phyloP scores from a whole-genome alignment of 75 land plant species.

The Picea glauca region DNA sequence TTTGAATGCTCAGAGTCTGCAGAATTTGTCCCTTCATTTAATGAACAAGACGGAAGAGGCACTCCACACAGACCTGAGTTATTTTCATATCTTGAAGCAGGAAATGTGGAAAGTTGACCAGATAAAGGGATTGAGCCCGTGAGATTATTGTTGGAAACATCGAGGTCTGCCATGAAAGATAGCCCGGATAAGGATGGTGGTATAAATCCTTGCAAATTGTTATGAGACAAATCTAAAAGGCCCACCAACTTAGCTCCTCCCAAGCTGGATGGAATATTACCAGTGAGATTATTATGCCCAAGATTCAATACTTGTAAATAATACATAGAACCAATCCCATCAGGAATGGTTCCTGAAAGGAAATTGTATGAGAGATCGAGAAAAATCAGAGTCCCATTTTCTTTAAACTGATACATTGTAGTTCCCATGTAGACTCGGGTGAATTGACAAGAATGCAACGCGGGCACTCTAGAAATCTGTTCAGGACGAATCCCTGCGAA shows the following conservation, averaged over 20 bases:
- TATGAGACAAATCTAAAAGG: constrained; percentile 66
- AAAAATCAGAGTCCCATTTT: constrained; percentile 64
- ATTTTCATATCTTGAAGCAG: constrained; percentile 37
- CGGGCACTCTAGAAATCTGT: constrained; percentile 31
- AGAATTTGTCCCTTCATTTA: background rate
- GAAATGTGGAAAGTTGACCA: constrained; percentile 44
- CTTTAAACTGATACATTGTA: constrained; percentile 39
- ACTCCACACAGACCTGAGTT: constrained; percentile 79
- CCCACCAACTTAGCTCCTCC: constrained; percentile 36
- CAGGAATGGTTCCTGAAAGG: constrained; percentile 64
- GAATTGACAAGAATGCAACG: constrained; percentile 49
- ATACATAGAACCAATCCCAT: constrained; percentile 54
- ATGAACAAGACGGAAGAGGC: constrained; percentile 52
- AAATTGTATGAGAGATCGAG: constrained; percentile 68
- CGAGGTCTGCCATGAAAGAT: constrained; percentile 42
- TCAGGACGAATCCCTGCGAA: constrained; percentile 62
- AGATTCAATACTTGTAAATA: constrained; percentile 57
- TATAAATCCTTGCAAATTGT: constrained; percentile 60
- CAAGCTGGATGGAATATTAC: constrained; percentile 57
- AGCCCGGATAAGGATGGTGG: constrained; percentile 50
- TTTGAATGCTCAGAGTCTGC: constrained; percentile 8
- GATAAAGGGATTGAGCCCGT: constrained; percentile 60
- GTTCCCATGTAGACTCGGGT: constrained; percentile 63
- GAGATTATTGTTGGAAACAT: constrained; percentile 82
- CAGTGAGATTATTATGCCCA: constrained; percentile 68